Percentiles rank a stretch among this genome's conserved stretches.
Conservation (phyloP, 805 yeast genomes). For the Yamadazyma tumulicola region DNA sequence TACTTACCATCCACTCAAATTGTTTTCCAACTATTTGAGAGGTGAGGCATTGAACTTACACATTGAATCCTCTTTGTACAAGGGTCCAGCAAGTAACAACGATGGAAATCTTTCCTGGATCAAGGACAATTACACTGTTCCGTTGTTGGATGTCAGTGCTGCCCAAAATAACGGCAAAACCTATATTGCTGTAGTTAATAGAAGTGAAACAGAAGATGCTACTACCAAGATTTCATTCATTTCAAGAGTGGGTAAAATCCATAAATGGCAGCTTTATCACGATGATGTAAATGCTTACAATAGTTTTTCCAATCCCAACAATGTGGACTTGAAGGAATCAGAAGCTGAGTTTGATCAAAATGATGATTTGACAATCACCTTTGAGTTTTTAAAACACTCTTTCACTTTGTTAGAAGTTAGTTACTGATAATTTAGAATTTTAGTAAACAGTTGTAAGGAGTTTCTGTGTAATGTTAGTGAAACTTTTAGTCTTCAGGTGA, state of each 20-base stretch:
- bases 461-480: too few relatives aligned
- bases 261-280: conserved; percentile 21
- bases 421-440: conserved; percentile 3
- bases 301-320: conserved; percentile 20
- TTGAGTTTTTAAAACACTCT: conserved; percentile 18
- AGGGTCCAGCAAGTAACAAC: conserved; percentile 21
- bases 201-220: conserved; percentile 19
- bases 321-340: conserved; percentile 15
- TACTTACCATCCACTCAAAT: conserved; percentile 22
- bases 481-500: too few relatives aligned
- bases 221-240: conserved; percentile 17
- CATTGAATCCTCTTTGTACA: conserved; percentile 22
- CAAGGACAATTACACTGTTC: conserved; percentile 14
- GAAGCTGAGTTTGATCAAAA: conserved; percentile 25
- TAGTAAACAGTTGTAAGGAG: background rate
- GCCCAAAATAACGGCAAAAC: conserved; percentile 19
- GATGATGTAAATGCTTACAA: conserved; percentile 27
- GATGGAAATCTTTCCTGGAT: conserved; percentile 18
- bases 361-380: conserved; percentile 13
- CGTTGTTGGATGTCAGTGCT: conserved; percentile 24
- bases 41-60: conserved; percentile 26
- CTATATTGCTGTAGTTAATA: conserved; percentile 25
- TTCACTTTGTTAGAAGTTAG: conserved; percentile 13
- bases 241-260: conserved; percentile 11
- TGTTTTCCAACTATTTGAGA: conserved; percentile 29